These are phyloP conservation scores for Boeremia exigua DNA, from an alignment of 2,329 filamentous ascomycete species.

Conservation along the genomic window DNA sequence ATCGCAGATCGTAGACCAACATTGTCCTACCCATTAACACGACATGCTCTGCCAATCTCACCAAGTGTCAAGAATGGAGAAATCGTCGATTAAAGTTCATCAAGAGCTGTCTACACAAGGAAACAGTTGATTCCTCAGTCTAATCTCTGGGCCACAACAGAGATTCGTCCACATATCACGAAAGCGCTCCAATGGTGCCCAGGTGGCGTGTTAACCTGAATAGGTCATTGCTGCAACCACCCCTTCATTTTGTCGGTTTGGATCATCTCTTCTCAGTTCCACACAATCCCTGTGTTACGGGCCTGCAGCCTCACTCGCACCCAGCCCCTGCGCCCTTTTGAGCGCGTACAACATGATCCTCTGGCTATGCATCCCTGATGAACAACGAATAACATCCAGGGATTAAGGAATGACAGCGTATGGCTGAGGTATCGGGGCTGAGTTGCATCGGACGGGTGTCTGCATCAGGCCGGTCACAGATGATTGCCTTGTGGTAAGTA, in stretches of 20 bases:
- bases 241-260: background rate
- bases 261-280: too few species aligned
- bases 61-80: background rate
- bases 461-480: background rate
- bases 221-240: background rate
- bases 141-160: too few species aligned
- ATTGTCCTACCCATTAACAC: background rate
- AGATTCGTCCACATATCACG: too few species aligned
- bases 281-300: background rate
- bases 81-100: too few species aligned
- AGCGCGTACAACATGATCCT: conserved; percentile 1
- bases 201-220: background rate
- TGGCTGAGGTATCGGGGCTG: background rate
- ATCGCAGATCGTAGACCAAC: background rate
- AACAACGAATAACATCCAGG: background rate
- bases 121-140: too few species aligned
- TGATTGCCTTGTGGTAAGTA: background rate
- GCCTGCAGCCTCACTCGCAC: background rate
- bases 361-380: background rate
- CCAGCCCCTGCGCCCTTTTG: conserved; percentile 1
- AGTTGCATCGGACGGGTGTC: conserved; percentile 4
- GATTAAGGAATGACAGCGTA: background rate
- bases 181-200: too few species aligned
- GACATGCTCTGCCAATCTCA: background rate
- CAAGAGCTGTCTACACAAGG: too few species aligned